phyloP scores from a whole-genome alignment of 179 eudicot species.

The Vitellaria paradoxa region DNA sequence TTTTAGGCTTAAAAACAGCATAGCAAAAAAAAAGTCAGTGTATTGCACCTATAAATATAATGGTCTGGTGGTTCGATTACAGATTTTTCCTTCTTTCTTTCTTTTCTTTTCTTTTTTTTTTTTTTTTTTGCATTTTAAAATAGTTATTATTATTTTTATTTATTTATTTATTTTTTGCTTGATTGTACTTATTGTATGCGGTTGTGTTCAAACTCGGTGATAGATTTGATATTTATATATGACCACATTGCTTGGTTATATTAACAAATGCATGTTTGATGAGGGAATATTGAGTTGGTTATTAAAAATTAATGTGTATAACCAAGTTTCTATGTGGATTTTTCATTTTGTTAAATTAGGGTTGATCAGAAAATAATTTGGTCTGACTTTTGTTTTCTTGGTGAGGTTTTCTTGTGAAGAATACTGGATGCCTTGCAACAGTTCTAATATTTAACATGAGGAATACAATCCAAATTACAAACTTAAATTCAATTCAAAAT shows the following conservation, averaged over 20 bases:
- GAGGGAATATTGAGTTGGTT: neutral
- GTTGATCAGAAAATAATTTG: neutral
- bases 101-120: too few species aligned
- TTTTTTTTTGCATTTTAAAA: too few species aligned
- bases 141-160: too few species aligned
- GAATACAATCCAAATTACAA: neutral
- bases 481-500: neutral
- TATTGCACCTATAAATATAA: too few species aligned
- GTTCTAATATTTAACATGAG: neutral
- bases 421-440: neutral
- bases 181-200: too few species aligned
- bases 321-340: neutral
- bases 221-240: too few species aligned
- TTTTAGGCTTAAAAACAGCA: too few species aligned
- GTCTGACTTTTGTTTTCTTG: neutral
- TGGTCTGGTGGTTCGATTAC: too few species aligned
- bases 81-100: too few species aligned
- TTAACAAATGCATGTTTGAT: too few species aligned
- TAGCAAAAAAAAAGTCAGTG: too few species aligned
- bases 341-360: neutral
- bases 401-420: neutral
- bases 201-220: neutral
- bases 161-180: neutral
- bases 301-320: neutral
- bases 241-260: too few species aligned